These are phyloP conservation scores for Chimonanthus salicifolius DNA, from an alignment of 164 flowering plant species.

Conservation along the genomic window DNA sequence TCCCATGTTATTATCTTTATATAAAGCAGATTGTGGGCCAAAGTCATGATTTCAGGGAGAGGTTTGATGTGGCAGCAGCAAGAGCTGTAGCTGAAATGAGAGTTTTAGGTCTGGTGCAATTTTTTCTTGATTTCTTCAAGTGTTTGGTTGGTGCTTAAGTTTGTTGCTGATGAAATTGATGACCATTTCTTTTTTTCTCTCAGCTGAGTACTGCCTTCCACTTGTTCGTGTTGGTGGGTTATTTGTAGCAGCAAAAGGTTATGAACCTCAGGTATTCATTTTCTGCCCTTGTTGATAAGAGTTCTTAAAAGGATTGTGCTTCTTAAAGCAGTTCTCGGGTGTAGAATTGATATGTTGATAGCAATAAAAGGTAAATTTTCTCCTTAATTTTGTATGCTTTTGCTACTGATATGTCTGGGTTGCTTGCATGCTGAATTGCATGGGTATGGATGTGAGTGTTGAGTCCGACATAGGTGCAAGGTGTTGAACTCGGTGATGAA, in stretches of 20 bases:
- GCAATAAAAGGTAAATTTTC: background rate
- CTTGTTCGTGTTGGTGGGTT: constrained; percentile 91
- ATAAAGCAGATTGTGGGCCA: constrained; percentile 77
- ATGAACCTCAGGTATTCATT: constrained; percentile 63
- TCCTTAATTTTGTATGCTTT: background rate
- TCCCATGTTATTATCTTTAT: background rate
- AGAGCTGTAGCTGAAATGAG: constrained; percentile 99
- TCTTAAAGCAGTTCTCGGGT: background rate
- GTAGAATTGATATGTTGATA: background rate
- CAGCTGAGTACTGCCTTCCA: constrained; percentile 93
- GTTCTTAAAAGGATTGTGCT: background rate
- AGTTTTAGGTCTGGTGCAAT: constrained; percentile 50
- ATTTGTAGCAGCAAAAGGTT: constrained; percentile 96
- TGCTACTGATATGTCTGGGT: background rate
- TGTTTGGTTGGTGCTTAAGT: constrained; percentile 2
- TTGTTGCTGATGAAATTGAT: background rate
- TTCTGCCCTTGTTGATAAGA: background rate
- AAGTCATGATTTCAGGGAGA: constrained; percentile 54
- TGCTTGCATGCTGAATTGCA: background rate
- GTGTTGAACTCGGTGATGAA: too few relatives aligned
- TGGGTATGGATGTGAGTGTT: background rate
- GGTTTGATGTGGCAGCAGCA: constrained; percentile 86
- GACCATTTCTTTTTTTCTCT: constrained; percentile 3
- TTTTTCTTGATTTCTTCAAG: background rate
- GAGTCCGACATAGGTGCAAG: too few relatives aligned